Conservation (phyloP, 179 eudicot species). For the Camellia oleifera region DNA sequence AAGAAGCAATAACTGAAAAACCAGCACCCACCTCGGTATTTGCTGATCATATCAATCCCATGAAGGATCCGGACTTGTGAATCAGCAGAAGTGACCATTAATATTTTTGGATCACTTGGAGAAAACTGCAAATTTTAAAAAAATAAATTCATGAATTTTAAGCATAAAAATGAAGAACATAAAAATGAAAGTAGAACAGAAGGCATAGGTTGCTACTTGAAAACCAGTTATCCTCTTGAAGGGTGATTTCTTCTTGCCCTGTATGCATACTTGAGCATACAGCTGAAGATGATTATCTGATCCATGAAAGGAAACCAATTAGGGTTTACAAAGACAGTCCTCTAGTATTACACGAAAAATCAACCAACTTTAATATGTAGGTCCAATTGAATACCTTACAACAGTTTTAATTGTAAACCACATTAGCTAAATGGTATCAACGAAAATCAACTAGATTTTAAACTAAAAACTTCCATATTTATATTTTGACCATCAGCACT, state of each 20-base stretch:
- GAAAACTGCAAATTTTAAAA: conserved; percentile 33
- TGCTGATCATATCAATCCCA: conserved; percentile 38
- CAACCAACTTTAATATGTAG: background rate
- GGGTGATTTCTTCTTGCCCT: conserved; percentile 37
- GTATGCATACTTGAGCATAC: conserved; percentile 27
- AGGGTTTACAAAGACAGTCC: background rate
- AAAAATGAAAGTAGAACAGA: background rate
- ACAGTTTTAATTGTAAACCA: background rate
- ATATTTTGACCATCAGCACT: background rate
- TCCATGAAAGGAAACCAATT: conserved; percentile 13
- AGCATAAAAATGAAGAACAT: background rate
- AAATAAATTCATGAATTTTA: background rate
- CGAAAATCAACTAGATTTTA: background rate
- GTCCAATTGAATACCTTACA: background rate
- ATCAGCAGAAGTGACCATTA: conserved; percentile 46
- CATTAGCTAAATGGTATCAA: background rate
- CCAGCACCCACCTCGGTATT: conserved; percentile 31
- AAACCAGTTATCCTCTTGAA: conserved; percentile 54
- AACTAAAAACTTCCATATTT: background rate
- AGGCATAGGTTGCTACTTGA: conserved; percentile 32
- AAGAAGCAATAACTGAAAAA: background rate
- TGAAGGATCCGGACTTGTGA: conserved; percentile 41
- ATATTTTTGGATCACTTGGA: conserved; percentile 41
- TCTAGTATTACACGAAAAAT: background rate
- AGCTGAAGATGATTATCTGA: conserved; percentile 34